Conservation (phyloP, 2,329 filamentous ascomycete species). For the Lecanicillium sp. region DNA sequence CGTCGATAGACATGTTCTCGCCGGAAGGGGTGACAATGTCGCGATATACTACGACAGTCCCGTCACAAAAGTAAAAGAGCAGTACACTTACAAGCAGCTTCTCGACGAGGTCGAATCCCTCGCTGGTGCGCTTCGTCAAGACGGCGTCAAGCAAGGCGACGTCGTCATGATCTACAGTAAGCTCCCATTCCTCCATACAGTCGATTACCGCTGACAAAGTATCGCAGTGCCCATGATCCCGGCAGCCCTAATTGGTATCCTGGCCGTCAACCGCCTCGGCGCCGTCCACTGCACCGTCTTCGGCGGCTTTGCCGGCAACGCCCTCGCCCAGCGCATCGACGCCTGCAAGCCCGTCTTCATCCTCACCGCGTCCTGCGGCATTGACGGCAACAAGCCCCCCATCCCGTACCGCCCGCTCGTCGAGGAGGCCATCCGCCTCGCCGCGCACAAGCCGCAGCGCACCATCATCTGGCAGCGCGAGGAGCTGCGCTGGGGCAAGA, state of each 20-base stretch:
- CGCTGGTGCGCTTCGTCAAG: constrained; percentile 74
- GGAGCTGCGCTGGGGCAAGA: constrained; percentile 64
- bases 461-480: constrained; percentile 82
- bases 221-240: constrained; percentile 93
- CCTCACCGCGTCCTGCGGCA: constrained; percentile 86
- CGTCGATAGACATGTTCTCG: constrained; percentile 78
- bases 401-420: constrained; percentile 73
- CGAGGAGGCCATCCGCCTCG: constrained; percentile 62
- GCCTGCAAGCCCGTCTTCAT: constrained; percentile 69
- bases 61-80: constrained; percentile 66
- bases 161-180: constrained; percentile 84
- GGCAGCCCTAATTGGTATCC: constrained; percentile 75
- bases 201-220: not conserved
- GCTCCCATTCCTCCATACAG: constrained; percentile 26
- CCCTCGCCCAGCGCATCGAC: constrained; percentile 83
- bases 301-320: constrained; percentile 77
- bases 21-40: constrained; percentile 64
- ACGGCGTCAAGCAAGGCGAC: constrained; percentile 77
- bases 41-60: constrained; percentile 88
- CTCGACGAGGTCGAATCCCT: constrained; percentile 75
- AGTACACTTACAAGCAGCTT: constrained; percentile 68
- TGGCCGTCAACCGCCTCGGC: constrained; percentile 74
- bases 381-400: constrained; percentile 78
- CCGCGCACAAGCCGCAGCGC: constrained; percentile 63
- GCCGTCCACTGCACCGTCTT: constrained; percentile 91